A percentile compares a stretch with the other conserved stretches of the same genome.
These are phyloP conservation scores for Rhynchospora tenuis DNA, from an alignment of 176 grass and related monocot species.

Conservation along the genomic window DNA sequence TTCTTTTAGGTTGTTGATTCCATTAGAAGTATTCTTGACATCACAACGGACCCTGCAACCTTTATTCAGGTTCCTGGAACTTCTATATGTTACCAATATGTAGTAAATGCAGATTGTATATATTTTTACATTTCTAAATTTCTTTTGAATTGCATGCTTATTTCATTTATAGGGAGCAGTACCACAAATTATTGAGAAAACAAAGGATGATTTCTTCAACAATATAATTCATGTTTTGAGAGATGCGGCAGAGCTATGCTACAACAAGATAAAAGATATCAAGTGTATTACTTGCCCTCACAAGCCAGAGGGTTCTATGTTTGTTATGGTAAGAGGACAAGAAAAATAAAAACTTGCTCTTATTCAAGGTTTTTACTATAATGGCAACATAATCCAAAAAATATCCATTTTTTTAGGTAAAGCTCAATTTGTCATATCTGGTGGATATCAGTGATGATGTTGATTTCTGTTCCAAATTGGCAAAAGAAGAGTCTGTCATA, in stretches of 20 bases:
- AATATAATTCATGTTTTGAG: slow-evolving; percentile 39
- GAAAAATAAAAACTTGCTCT: no score
- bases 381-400: neutral
- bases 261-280: slow-evolving; percentile 45
- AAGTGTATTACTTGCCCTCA: slow-evolving; percentile 52
- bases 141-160: slow-evolving; percentile 5
- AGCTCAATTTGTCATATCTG: slow-evolving; percentile 49
- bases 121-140: neutral
- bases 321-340: slow-evolving; percentile 48
- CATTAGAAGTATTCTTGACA: slow-evolving; percentile 36
- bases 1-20: slow-evolving; percentile 40
- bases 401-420: slow-evolving; percentile 35
- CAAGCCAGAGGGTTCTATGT: slow-evolving; percentile 72
- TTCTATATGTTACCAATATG: neutral
- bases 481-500: slow-evolving; percentile 70
- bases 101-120: neutral
- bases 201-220: slow-evolving; percentile 60
- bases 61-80: slow-evolving; percentile 45
- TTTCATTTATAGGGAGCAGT: slow-evolving; percentile 44
- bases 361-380: no score
- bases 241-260: slow-evolving; percentile 61
- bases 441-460: slow-evolving; percentile 54
- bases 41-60: slow-evolving; percentile 55
- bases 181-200: slow-evolving; percentile 55
- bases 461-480: slow-evolving; percentile 68